phyloP scores from a whole-genome alignment of 441 rosid genomes.

The Kokia cookei region DNA sequence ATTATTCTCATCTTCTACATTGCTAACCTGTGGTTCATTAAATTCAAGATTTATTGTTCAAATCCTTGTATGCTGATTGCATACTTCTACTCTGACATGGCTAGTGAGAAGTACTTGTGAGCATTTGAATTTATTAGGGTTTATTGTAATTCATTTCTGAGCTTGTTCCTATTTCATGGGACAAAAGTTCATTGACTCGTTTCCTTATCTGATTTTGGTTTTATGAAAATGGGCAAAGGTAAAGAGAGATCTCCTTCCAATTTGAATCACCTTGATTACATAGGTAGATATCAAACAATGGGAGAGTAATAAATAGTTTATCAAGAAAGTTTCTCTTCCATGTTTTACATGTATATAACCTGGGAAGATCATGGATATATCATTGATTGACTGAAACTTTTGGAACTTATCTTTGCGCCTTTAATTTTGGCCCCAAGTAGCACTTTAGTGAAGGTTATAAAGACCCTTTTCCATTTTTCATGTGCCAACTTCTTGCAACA shows the following conservation, averaged over 20 bases:
- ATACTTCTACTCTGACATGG: not conserved
- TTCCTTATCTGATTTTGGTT: not conserved
- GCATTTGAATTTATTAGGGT: not conserved
- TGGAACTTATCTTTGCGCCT: not conserved
- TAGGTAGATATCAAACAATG: not conserved
- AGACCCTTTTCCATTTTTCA: not conserved
- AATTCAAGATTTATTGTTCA: not conserved
- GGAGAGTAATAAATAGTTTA: not conserved
- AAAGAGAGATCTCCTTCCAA: not conserved
- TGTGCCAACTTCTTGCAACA: not conserved
- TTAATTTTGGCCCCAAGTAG: not conserved
- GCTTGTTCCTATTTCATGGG: not conserved
- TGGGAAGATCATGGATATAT: not conserved
- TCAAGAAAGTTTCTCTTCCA: not conserved
- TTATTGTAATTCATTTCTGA: not conserved
- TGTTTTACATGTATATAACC: not conserved
- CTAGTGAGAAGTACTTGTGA: not conserved
- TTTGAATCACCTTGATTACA: not conserved
- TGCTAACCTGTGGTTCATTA: not conserved
- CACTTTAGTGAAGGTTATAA: not conserved
- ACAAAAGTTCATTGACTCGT: not conserved
- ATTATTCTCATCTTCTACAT: not conserved
- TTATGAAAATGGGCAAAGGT: not conserved
- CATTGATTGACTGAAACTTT: not conserved
- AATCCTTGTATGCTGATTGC: not conserved